phyloP scores from a whole-genome alignment of 768 basidiomycete species.

The Podaxis sp. region DNA sequence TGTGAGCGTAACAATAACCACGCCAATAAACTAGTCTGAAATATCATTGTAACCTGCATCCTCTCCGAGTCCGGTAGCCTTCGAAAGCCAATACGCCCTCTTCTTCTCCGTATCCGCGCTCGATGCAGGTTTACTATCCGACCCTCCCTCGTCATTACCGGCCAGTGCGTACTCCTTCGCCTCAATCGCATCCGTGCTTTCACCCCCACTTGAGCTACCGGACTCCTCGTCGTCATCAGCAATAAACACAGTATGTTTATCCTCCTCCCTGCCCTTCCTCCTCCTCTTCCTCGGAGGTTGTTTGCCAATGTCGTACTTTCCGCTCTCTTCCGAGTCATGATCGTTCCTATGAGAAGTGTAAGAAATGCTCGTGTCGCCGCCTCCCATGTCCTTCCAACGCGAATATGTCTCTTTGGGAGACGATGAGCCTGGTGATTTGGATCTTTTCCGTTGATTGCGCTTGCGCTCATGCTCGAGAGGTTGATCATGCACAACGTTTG shows the following conservation, averaged over 20 bases:
- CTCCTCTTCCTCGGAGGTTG: constrained; percentile 48
- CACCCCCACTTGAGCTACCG: constrained; percentile 17
- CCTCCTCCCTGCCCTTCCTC: constrained; percentile 37
- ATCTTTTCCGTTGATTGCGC: background rate
- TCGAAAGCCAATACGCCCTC: constrained; percentile 61
- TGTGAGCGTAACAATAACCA: background rate
- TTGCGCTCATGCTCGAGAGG: background rate
- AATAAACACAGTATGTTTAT: constrained; percentile 47
- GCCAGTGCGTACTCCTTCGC: constrained; percentile 22
- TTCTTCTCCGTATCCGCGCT: constrained; percentile 26
- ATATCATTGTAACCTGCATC: constrained; percentile 18
- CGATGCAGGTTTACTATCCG: constrained; percentile 7
- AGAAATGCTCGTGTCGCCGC: constrained; percentile 6
- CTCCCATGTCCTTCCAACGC: constrained; percentile 6
- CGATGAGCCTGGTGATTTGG: background rate
- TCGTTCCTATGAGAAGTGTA: constrained; percentile 8
- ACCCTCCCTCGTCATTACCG: constrained; percentile 12
- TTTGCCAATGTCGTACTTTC: constrained; percentile 54
- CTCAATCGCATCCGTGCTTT: constrained; percentile 20
- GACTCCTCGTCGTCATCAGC: constrained; percentile 44
- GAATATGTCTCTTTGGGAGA: constrained; percentile 1
- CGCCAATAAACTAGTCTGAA: background rate
- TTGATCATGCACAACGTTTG: constrained; percentile 16
- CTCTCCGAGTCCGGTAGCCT: constrained; percentile 34
- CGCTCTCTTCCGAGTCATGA: constrained; percentile 43